These are phyloP conservation scores for Claviceps digitariae DNA, from an alignment of 2,329 filamentous ascomycete species.

Conservation along the genomic window DNA sequence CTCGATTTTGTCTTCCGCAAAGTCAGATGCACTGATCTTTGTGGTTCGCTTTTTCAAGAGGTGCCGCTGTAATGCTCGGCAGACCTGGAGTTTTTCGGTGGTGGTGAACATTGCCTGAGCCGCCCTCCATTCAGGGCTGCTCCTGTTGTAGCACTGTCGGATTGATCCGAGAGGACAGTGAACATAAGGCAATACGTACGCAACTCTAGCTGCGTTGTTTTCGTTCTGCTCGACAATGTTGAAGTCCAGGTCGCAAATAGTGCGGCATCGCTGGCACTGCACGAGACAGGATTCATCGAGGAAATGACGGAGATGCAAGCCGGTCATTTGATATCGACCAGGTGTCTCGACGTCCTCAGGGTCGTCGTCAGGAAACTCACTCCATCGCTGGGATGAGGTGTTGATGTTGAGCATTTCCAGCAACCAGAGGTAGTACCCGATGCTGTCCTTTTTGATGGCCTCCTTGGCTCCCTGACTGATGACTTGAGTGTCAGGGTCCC, in stretches of 20 bases:
- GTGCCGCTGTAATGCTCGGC: neutral
- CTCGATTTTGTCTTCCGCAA: neutral
- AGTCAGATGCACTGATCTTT: neutral
- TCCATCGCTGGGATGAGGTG: neutral
- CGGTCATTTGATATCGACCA: neutral
- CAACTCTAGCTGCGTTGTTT: neutral
- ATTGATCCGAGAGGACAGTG: neutral
- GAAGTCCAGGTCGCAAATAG: conserved; percentile 4
- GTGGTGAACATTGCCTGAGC: too few species aligned
- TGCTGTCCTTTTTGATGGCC: neutral
- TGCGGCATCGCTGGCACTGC: conserved; percentile 1
- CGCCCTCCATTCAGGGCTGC: neutral
- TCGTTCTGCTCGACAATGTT: neutral
- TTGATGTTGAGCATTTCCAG: conserved; percentile 3
- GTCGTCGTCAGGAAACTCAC: neutral
- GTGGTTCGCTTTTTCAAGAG: neutral
- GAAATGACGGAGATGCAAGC: neutral
- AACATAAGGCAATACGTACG: neutral
- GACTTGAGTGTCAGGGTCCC: neutral
- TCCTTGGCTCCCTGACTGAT: neutral
- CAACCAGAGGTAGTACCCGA: neutral
- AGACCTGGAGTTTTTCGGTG: neutral
- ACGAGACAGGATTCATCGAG: neutral
- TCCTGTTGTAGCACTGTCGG: neutral
- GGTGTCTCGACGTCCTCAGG: neutral